Evolutionary conservation across 2,329 filamentous ascomycete genomes (phyloP).

Genomic region (Claviceps fusiformis): DNA sequence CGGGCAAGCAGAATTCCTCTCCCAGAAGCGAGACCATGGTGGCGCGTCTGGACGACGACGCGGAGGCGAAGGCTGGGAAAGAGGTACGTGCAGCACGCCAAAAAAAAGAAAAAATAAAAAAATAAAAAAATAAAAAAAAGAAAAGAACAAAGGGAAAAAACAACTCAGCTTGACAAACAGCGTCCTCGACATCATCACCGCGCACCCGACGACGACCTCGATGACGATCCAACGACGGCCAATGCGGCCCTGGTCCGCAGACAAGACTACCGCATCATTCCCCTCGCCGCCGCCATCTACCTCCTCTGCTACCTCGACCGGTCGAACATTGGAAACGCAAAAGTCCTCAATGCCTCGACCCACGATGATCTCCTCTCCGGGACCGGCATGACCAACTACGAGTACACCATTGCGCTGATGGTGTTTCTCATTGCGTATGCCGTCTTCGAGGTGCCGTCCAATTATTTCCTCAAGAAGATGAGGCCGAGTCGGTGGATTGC

Average conservation of each 20-base stretch:
- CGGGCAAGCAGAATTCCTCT: no score
- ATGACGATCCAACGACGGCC: neutral
- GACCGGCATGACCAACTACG: constrained; percentile 45
- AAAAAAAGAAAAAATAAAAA: no score
- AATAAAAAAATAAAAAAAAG: no score
- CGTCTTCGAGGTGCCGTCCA: constrained; percentile 52
- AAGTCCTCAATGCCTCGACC: constrained; percentile 47
- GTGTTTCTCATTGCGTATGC: constrained; percentile 48
- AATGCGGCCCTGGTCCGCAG: constrained; percentile 17
- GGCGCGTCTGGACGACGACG: no score
- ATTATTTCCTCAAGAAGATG: constrained; percentile 51
- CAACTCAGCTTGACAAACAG: no score
- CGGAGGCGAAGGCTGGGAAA: no score
- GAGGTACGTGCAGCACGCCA: no score
- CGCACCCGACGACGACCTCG: no score
- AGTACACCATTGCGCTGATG: constrained; percentile 46
- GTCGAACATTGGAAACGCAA: constrained; percentile 57
- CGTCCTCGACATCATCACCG: no score
- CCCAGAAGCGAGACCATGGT: no score
- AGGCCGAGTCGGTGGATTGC: constrained; percentile 50
- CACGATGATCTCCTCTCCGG: constrained; percentile 48
- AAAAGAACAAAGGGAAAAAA: no score
- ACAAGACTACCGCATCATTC: constrained; percentile 50
- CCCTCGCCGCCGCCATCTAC: constrained; percentile 50
- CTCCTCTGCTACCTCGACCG: constrained; percentile 55